Base-by-base conservation (phyloP, 352 stramenopile genomes). In the Hyphochytrium catenoides region DNA sequence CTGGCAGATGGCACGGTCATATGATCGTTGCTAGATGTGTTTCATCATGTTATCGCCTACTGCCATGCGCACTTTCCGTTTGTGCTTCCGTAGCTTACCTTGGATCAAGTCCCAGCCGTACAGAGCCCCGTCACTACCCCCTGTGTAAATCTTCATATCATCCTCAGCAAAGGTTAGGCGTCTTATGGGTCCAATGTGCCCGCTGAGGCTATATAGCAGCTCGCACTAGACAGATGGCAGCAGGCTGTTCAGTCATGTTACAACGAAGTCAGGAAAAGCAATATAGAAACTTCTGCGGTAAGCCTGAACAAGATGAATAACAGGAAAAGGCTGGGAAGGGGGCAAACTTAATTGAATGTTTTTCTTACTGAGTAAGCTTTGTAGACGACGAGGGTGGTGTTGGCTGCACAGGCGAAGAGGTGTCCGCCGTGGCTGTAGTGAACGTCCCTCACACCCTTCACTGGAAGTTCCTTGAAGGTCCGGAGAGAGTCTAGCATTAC, bases 151-250 rank as follows among this genome's bases (percentile, higher is more conserved):
- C 28, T 68, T 71, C 12, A 45, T 55, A 36, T 86, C 71, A 34
- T 82, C 65, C 20, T 38, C 49, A 31, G 53, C 73, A 62, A 66
- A 85, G 9, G 49, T 44, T 5, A 86, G 40, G 6, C 48, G 60
- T 8, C 53, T 50, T 4, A 86, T 67, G 11, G 63, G 57, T 3
- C 63, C 59, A 39, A 85, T 79, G 42, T 86, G 72, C 0, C 70
- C 72, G 1, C 65, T 62, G 42, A 81, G 72, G 8, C 56, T 78
- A 37, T 75, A 53, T 8, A 75, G 31, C 4, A 53, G 40, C 14
- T 77, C 61, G 8, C 56, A 68, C 52, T 71, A 28, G 18, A 29
- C 38, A 23, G 14, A 3, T 29, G 0, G n/a, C n/a, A n/a, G n/a
- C n/a, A n/a, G n/a, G n/a, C n/a, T n/a, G n/a, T n/a, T n/a, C n/a